Conservation (phyloP, 164 flowering plant species). For the Stephania yunnanensis region DNA sequence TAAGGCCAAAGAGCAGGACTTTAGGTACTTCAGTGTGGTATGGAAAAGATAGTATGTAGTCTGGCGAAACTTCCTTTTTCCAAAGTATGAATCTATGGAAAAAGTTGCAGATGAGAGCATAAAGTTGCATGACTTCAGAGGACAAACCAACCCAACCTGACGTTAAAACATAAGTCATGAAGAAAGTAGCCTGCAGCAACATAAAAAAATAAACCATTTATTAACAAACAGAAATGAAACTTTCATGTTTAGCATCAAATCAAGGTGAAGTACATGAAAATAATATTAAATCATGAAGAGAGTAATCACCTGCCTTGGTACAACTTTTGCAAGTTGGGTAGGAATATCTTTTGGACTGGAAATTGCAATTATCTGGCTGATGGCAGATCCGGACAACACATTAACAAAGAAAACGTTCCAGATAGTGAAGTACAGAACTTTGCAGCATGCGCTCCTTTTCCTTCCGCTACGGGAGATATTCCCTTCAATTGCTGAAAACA, state of each 20-base stretch:
- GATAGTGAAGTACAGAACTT: slow-evolving; percentile 70
- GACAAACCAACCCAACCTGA: slow-evolving; percentile 97
- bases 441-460: slow-evolving; percentile 81
- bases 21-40: slow-evolving; percentile 92
- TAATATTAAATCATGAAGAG: not conserved
- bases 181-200: slow-evolving; percentile 73
- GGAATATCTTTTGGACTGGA: slow-evolving; percentile 60
- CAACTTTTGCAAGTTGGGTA: slow-evolving; percentile 53
- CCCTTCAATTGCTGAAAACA: slow-evolving; percentile 80
- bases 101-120: slow-evolving; percentile 49
- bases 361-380: slow-evolving; percentile 48
- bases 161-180: slow-evolving; percentile 79
- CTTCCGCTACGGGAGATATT: slow-evolving; percentile 72
- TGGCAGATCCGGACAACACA: slow-evolving; percentile 63
- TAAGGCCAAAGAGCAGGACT: slow-evolving; percentile 73
- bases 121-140: slow-evolving; percentile 68
- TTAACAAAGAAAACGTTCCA: slow-evolving; percentile 97
- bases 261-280: not conserved
- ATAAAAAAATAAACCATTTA: not conserved
- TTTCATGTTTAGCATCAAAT: not conserved
- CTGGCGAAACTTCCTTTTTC: slow-evolving; percentile 31
- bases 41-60: slow-evolving; percentile 54
- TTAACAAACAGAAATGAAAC: not conserved
- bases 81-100: slow-evolving; percentile 39
- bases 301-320: slow-evolving; percentile 59